Percentiles rank a stretch among this genome's conserved stretches.
Conservation (phyloP, 2,329 filamentous ascomycete genomes). For the Colletotrichum tropicale region DNA sequence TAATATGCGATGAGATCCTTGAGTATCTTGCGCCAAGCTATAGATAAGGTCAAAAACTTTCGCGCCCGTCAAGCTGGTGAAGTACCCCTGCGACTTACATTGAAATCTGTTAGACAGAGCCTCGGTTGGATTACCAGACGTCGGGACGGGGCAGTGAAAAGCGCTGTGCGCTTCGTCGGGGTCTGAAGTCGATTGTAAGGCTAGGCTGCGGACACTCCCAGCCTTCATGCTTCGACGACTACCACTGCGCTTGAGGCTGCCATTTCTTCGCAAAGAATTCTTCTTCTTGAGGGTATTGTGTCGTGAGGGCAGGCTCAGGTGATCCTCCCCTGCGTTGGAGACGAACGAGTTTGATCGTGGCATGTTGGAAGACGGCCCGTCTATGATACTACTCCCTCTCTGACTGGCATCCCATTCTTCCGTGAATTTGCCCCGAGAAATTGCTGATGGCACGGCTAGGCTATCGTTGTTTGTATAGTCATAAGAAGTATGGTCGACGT, state of each 20-base stretch:
- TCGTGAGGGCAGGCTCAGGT: conserved; percentile 45
- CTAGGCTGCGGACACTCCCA: conserved; percentile 84
- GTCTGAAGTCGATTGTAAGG: conserved; percentile 71
- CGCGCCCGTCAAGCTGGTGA: neutral
- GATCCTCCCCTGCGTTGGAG: conserved; percentile 52
- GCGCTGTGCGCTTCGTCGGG: conserved; percentile 78
- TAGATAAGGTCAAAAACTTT: neutral
- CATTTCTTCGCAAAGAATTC: conserved; percentile 73
- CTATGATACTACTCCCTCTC: conserved; percentile 68
- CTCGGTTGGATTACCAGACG: conserved; percentile 85
- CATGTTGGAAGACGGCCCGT: conserved; percentile 50
- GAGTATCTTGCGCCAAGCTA: conserved; percentile 92
- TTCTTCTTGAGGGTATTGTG: conserved; percentile 89
- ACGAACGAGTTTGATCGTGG: conserved; percentile 67
- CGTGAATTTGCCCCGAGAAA: conserved; percentile 58
- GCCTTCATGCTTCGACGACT: conserved; percentile 84
- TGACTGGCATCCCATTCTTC: conserved; percentile 76
- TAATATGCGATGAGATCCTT: conserved; percentile 96
- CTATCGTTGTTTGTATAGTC: neutral
- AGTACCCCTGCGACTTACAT: conserved; percentile 54
- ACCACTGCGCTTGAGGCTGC: conserved; percentile 77
- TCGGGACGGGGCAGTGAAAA: conserved; percentile 90
- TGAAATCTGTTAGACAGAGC: conserved; percentile 87
- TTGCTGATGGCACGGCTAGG: neutral
- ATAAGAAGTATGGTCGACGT: neutral